phyloP scores from a whole-genome alignment of 2,329 filamentous ascomycete species.

The Colletotrichum sp. region DNA sequence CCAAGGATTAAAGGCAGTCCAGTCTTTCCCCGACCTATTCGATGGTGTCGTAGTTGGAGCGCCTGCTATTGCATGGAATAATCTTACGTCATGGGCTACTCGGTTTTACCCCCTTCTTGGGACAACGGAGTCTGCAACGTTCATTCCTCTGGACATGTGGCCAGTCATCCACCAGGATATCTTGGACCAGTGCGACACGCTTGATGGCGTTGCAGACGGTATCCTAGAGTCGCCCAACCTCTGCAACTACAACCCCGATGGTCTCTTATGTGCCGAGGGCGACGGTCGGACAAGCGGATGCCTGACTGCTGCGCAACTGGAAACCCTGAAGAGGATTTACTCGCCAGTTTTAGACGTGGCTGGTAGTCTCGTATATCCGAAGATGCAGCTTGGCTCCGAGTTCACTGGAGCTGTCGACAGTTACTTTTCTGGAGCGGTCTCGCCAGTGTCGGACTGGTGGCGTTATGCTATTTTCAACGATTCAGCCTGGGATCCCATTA shows the following conservation, averaged over 20 bases:
- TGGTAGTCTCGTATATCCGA: constrained; percentile 43
- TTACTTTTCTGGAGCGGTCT: constrained; percentile 34
- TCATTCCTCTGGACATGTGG: constrained; percentile 35
- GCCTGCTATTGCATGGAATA: constrained; percentile 43
- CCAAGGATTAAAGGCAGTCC: constrained; percentile 52
- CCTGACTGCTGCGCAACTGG: constrained; percentile 35
- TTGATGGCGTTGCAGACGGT: constrained; percentile 27
- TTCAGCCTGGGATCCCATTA: constrained; percentile 39
- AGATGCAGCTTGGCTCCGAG: constrained; percentile 53
- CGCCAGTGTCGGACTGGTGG: constrained; percentile 37
- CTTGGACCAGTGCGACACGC: constrained; percentile 31
- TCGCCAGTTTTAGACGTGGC: constrained; percentile 30
- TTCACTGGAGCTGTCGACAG: constrained; percentile 42
- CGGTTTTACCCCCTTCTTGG: constrained; percentile 41
- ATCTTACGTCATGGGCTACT: constrained; percentile 36
- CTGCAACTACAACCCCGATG: constrained; percentile 41
- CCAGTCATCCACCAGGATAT: constrained; percentile 16
- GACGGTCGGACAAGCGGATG: background rate
- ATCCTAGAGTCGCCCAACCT: constrained; percentile 21
- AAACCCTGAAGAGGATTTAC: constrained; percentile 36
- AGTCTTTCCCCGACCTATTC: constrained; percentile 54
- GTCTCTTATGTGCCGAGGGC: constrained; percentile 39
- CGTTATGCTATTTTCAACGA: constrained; percentile 46
- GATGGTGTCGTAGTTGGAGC: constrained; percentile 46
- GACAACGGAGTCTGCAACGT: constrained; percentile 39